A percentile compares a stretch with the other conserved stretches of the same genome.
phyloP scores from a whole-genome alignment of 176 grass and related monocot genomes.

The Thinopyrum elongatum region DNA sequence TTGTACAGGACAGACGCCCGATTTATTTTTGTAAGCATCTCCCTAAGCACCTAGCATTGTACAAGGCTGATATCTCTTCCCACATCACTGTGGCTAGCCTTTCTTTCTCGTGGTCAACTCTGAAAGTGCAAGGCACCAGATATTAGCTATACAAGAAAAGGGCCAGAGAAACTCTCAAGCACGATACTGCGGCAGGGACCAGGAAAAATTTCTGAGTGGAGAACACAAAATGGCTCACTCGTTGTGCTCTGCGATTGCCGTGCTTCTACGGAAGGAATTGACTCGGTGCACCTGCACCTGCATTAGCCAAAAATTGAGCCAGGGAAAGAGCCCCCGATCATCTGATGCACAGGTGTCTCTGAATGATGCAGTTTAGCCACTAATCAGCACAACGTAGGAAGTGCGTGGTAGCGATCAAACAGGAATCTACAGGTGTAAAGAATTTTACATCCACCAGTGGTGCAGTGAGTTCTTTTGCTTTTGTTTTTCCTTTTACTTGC shows the following conservation, averaged over 20 bases:
- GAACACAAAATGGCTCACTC: background rate
- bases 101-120: no score
- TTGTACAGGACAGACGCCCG: no score
- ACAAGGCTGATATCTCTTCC: no score
- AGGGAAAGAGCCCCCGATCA: background rate
- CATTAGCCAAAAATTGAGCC: background rate
- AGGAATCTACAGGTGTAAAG: constrained; percentile 1
- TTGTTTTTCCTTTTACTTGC: background rate
- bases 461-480: background rate
- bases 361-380: background rate
- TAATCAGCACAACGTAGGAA: background rate
- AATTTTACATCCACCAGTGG: background rate
- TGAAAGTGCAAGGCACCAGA: no score
- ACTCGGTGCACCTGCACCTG: background rate
- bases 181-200: no score
- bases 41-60: no score
- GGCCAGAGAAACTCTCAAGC: no score
- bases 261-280: background rate
- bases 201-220: background rate
- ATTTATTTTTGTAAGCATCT: no score
- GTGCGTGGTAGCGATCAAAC: background rate
- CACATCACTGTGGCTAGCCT: no score
- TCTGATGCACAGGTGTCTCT: background rate
- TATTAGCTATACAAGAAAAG: no score
- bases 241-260: background rate